Base-by-base conservation (phyloP, 306 rosid species). In the Fragaria iinumae region DNA sequence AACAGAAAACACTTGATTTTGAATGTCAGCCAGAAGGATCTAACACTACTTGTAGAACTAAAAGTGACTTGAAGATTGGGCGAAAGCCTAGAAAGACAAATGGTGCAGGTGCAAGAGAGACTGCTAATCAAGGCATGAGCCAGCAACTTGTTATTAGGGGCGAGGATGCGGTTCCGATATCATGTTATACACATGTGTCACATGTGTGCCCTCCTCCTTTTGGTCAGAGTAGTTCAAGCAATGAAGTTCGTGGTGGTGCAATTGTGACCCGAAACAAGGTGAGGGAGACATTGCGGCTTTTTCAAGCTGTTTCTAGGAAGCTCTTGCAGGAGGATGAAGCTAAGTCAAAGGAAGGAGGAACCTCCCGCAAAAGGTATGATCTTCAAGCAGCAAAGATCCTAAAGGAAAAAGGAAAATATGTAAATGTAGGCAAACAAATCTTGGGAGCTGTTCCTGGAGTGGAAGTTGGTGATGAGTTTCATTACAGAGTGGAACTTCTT, bases 381-480 rank as follows among this genome's bases (percentile, higher is more conserved):
- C 74, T 59, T 21, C 47, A 39, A 73, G 95, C 96, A 3, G 83
- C 89, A 18, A 87, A 63, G 75, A 83, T 88, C 21, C 90, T 94
- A 11, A 94, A 69, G 87, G 85, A 85, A 11, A 82, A 89, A 21
- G 86, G 73, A 13, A 90, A 84, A 79, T 86, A 80, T 82, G 78
- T 90, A 74, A 94, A 94, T 75, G 63, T 64, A 14, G 93, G 95
- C 60, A 85, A 90, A 74, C 85, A 86, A 65, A 88, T 94, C 41
- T 25, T 92, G 77, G 98, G 98, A 71, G 0, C 71, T 71, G 95
- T 94, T 59, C 93, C 97, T 2, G 98, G 98, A 71, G 89, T 92
- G 71, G 98, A 94, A 86, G 92, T 94, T 41, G 97, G 98, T 49
- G 97, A 94, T 76, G 96, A 94, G 80, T 95, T 95, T 68, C 96